Evolutionary conservation across 805 yeast genomes (phyloP).

Genomic region (Yarrowia sp.): DNA sequence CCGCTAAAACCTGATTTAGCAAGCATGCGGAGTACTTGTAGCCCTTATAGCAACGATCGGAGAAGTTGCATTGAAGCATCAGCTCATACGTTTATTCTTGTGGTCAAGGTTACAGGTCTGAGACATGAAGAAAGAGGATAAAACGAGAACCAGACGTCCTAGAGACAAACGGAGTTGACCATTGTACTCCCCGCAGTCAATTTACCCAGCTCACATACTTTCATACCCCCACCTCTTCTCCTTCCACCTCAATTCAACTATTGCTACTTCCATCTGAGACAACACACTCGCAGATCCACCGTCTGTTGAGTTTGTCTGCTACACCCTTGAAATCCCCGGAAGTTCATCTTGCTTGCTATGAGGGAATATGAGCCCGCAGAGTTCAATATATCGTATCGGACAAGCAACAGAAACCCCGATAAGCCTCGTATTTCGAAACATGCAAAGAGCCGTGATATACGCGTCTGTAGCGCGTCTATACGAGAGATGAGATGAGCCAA

Average conservation of each 20-base stretch:
- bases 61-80: no score
- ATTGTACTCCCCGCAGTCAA: neutral
- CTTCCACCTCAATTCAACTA: neutral
- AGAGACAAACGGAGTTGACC: neutral
- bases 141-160: no score
- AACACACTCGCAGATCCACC: neutral
- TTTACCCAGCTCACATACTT: no score
- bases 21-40: neutral
- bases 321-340: no score
- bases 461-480: conserved; percentile 5
- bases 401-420: neutral
- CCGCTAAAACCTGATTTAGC: conserved; percentile 1
- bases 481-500: neutral
- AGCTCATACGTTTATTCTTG: no score
- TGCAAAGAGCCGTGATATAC: neutral
- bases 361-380: neutral
- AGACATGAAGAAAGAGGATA: neutral
- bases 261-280: conserved; percentile 1
- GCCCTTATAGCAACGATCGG: no score
- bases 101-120: neutral
- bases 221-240: no score
- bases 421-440: conserved; percentile 5
- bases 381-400: neutral
- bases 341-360: neutral
- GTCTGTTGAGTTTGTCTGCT: no score